Evolutionary conservation across 129 eudicot species (phyloP), one percentile per base, ranked within the genome.

Genomic region (Chrysanthemum makinoi): DNA sequence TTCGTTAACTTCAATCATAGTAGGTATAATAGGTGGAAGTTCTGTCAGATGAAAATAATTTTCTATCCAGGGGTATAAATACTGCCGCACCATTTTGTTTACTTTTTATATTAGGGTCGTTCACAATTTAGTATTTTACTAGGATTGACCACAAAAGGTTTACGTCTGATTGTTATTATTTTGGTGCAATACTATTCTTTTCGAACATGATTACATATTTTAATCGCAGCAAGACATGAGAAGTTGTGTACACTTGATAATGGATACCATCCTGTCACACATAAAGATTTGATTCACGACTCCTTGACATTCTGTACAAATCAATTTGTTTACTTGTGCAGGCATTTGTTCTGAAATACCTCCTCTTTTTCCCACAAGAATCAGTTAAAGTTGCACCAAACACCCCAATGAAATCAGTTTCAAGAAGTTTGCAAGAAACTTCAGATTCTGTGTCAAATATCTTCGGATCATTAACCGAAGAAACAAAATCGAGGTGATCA

Each of bases 291-390:
- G 52, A 53, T 77, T 33, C 15, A 9, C 53, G 19, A 53, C 30
- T 22, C 17, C 61, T 51, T 53, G 56, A 62, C 69, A 46, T 57
- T 43, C 55, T 54, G 33, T 67, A 70, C 54, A 47, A 30, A 39
- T 47, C 60, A 50, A 18, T 57, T 18, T 57, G 39, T 72, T 75
- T 68, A 55, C 16, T 73, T 74, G 26, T 84, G 86, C 89, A 92
- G 98, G 98, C 96, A 71, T 89, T 92, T 83, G 96, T 92, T 78
- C 98, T 92, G 76, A 92, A 89, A 69, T 80, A 85, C 66, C 96
- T 92, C 66, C 68, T 92, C 30, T 92, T 92, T 70, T 64, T 62
- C 51, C 86, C 84, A 43, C 88, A 89, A 77, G 95, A 85, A 20
- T 72, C 77, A 71, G 83, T 65, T 74, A 69, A 57, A 62, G 79